Evolutionary conservation across 345 rosid genomes (phyloP).

Genomic region (Balakata baccata): DNA sequence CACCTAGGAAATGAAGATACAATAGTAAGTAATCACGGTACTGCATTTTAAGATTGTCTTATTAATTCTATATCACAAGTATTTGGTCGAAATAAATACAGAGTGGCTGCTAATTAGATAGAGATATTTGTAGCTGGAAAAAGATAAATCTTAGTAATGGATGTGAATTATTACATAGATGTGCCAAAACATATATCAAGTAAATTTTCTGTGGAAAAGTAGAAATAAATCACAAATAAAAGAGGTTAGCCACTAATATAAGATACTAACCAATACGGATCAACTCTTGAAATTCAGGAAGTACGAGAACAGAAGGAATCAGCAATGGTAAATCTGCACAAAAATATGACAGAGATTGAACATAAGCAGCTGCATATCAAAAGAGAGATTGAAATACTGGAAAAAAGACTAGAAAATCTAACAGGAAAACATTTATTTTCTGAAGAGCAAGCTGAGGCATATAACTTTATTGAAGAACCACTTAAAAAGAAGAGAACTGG

Average conservation of each 20-base stretch:
- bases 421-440: slow-evolving; percentile 31
- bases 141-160: neutral
- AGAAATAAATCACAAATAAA: neutral
- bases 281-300: slow-evolving; percentile 43
- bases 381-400: slow-evolving; percentile 38
- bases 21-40: slow-evolving; percentile 38
- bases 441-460: slow-evolving; percentile 31
- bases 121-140: neutral
- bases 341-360: slow-evolving; percentile 48
- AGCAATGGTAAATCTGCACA: slow-evolving; percentile 48
- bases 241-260: neutral
- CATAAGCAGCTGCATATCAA: slow-evolving; percentile 39
- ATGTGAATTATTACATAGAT: too few species aligned
- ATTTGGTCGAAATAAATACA: neutral
- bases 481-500: slow-evolving; percentile 16
- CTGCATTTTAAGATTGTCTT: neutral
- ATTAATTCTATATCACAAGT: neutral
- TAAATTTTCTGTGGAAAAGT: neutral
- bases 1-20: slow-evolving; percentile 56
- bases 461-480: slow-evolving; percentile 27
- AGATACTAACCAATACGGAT: slow-evolving; percentile 14
- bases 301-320: slow-evolving; percentile 41
- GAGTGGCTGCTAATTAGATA: slow-evolving; percentile 1
- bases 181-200: neutral
- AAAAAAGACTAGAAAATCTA: slow-evolving; percentile 42